Evolutionary conservation across 2,329 filamentous ascomycete species (phyloP).

Genomic region (Knoxdaviesia proteae): DNA sequence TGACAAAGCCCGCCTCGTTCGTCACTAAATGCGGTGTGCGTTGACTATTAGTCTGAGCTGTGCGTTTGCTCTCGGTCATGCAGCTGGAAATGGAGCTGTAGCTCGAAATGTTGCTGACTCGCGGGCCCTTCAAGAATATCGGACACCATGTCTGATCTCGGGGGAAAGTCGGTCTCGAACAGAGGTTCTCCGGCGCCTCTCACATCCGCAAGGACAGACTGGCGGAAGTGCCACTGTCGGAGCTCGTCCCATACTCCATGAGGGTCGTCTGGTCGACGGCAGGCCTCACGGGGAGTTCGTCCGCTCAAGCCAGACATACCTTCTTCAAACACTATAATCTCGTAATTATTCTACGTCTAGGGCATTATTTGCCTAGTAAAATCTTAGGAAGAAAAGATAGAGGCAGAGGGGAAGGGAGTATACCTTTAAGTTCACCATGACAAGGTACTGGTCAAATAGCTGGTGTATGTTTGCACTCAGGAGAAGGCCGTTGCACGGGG

Average conservation of each 20-base stretch:
- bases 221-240: conserved; percentile 9
- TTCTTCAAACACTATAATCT: conserved; percentile 8
- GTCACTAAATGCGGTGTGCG: too few relatives aligned
- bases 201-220: conserved; percentile 10
- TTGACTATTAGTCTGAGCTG: too few relatives aligned
- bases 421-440: conserved; percentile 10
- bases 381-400: conserved; percentile 1
- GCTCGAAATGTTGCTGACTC: too few relatives aligned
- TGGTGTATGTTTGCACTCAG: conserved; percentile 6
- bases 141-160: conserved; percentile 10
- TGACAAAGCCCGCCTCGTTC: too few relatives aligned
- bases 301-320: conserved; percentile 7
- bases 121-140: conserved; percentile 7
- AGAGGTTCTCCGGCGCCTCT: conserved; percentile 8
- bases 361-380: neutral
- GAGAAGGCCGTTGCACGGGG: conserved; percentile 10
- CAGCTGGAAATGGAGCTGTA: too few relatives aligned
- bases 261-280: conserved; percentile 5
- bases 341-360: conserved; percentile 8
- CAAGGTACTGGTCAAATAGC: conserved; percentile 7
- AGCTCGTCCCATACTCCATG: conserved; percentile 5
- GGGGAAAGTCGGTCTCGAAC: conserved; percentile 10
- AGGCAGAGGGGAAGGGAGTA: neutral
- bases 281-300: conserved; percentile 5
- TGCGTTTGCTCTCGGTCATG: too few relatives aligned